Percentiles rank a stretch among this genome's conserved stretches.
These are phyloP conservation scores for Cenchrus americanus DNA, from an alignment of 176 grass and related monocot species.

Conservation along the genomic window DNA sequence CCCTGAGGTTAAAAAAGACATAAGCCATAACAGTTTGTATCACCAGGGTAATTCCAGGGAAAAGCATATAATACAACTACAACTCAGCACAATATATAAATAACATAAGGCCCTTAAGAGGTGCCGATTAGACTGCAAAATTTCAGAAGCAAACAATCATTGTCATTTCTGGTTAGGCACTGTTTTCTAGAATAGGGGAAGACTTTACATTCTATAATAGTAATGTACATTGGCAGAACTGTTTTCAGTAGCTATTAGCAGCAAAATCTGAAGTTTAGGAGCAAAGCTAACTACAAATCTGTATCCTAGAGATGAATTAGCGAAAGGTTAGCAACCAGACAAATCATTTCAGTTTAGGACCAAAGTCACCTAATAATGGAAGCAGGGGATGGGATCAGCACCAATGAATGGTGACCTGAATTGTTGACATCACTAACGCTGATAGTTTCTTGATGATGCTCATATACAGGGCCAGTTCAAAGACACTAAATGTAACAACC, in stretches of 20 bases:
- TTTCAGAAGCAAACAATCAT: background rate
- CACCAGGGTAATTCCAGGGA: conserved; percentile 16
- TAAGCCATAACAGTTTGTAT: background rate
- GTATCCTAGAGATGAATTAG: background rate
- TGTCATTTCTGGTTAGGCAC: background rate
- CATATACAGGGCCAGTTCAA: background rate
- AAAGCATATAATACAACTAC: background rate
- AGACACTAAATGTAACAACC: conserved; percentile 7
- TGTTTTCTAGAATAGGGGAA: background rate
- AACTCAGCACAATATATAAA: conserved; percentile 1
- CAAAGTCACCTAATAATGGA: background rate
- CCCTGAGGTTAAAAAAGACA: conserved; percentile 55
- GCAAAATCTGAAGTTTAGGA: conserved; percentile 18
- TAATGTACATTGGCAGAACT: background rate
- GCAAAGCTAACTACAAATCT: conserved; percentile 1
- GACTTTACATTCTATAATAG: background rate
- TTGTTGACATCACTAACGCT: background rate
- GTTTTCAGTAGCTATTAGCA: background rate
- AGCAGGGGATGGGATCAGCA: background rate
- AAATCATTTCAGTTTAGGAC: background rate
- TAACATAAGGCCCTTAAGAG: background rate
- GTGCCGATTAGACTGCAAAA: background rate
- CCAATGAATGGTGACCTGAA: background rate
- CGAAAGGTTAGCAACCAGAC: background rate
- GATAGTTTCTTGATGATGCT: conserved; percentile 8